Evolutionary conservation across 768 basidiomycete species (phyloP).

Genomic region (Mrakia gelida): DNA sequence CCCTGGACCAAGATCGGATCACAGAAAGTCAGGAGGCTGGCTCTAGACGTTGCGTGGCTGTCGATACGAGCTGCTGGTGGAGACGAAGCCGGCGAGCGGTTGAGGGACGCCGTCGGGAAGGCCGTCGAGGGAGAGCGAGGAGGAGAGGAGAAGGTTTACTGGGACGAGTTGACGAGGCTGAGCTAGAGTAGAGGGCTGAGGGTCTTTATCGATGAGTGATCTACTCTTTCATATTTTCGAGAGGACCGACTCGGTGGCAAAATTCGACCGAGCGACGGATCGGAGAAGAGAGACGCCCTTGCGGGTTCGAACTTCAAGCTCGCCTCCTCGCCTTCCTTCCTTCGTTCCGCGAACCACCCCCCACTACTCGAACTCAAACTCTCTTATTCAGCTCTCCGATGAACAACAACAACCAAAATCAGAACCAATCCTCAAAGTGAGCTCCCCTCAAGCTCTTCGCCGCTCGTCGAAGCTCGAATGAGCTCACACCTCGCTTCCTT

Average conservation of each 20-base stretch:
- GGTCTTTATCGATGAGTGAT: not conserved
- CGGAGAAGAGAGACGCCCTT: not conserved
- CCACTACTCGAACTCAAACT: not conserved
- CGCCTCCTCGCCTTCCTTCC: not conserved
- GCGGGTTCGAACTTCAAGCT: not conserved
- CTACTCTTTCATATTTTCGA: not conserved
- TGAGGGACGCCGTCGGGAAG: slow-evolving; percentile 4
- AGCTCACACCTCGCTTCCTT: not conserved
- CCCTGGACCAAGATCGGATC: slow-evolving; percentile 54
- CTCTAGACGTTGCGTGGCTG: slow-evolving; percentile 56
- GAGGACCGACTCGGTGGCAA: not conserved
- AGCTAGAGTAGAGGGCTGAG: not conserved
- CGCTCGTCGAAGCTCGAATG: not conserved
- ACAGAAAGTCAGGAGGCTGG: slow-evolving; percentile 46
- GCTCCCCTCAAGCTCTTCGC: not conserved
- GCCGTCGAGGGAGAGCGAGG: not conserved
- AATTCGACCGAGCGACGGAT: not conserved
- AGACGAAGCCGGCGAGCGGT: slow-evolving; percentile 24
- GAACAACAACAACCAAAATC: not conserved
- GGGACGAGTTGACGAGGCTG: slow-evolving; percentile 7
- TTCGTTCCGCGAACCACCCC: not conserved
- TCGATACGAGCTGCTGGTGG: slow-evolving; percentile 30
- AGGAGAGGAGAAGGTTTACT: slow-evolving; percentile 13
- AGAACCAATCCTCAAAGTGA: not conserved
- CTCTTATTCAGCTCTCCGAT: not conserved